Evolutionary conservation across 2,329 filamentous ascomycete species (phyloP).

Genomic region (Fusarium transvaalense): DNA sequence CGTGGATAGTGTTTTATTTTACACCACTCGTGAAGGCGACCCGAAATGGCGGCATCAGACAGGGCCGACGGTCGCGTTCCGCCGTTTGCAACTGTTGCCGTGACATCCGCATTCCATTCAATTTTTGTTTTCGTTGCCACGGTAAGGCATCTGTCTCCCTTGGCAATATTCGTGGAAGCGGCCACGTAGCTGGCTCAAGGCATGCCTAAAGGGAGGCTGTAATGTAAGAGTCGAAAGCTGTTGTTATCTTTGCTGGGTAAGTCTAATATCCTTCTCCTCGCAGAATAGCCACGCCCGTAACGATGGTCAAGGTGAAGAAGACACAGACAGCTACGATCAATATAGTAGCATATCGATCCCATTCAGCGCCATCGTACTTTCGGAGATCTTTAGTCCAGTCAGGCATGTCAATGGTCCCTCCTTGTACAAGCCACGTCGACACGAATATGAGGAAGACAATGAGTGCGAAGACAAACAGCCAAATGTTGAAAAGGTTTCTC

Average conservation of each 20-base stretch:
- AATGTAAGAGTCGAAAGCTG: not conserved
- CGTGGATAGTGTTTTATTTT: accelerated
- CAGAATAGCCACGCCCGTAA: conserved; percentile 12
- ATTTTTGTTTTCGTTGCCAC: not conserved
- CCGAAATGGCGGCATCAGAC: not conserved
- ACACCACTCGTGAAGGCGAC: no score
- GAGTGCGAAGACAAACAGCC: conserved; percentile 11
- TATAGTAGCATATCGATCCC: conserved; percentile 15
- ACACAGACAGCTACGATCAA: conserved; percentile 10
- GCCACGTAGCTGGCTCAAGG: not conserved
- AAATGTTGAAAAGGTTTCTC: not conserved
- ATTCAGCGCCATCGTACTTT: conserved; percentile 21
- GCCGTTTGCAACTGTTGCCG: no score
- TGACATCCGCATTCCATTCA: not conserved
- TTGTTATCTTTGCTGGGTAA: not conserved
- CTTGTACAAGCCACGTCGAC: conserved; percentile 14
- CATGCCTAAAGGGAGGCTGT: not conserved
- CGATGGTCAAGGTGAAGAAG: conserved; percentile 3
- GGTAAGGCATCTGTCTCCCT: not conserved
- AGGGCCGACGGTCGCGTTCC: not conserved
- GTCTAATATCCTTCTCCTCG: conserved; percentile 1
- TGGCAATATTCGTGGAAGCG: not conserved
- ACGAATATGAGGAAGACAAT: conserved; percentile 20
- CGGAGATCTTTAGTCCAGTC: conserved; percentile 33
- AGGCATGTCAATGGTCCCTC: conserved; percentile 12